These are phyloP conservation scores for Petasospora fabianii DNA, from an alignment of 1,139 yeast species.

Conservation along the genomic window DNA sequence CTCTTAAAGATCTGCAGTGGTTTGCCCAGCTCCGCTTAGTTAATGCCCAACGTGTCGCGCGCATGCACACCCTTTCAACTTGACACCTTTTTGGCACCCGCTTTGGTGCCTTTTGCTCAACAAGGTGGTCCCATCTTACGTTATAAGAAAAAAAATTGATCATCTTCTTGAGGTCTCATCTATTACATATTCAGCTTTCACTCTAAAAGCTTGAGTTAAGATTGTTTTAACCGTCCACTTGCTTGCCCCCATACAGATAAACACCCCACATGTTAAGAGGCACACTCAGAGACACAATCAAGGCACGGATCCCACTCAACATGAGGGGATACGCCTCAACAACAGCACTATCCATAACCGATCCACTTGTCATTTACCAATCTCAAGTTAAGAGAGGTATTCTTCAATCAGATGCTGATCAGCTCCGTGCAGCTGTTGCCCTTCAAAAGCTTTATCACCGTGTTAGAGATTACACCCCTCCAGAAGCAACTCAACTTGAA, in stretches of 20 bases:
- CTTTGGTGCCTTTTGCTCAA: no score
- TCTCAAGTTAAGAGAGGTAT: constrained; percentile 49
- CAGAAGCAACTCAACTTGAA: constrained; percentile 32
- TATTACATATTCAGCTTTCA: no score
- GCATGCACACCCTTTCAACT: background rate
- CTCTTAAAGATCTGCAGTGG: background rate
- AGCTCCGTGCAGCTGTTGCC: constrained; percentile 60
- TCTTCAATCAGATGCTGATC: constrained; percentile 52
- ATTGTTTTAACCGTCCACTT: no score
- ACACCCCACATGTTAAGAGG: background rate
- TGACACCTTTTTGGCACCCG: constrained; percentile 1
- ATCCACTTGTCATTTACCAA: constrained; percentile 59
- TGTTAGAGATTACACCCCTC: constrained; percentile 58
- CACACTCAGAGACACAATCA: background rate
- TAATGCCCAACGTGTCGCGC: background rate
- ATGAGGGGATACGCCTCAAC: background rate
- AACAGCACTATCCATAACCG: constrained; percentile 46
- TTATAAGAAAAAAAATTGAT: no score
- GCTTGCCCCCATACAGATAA: no score
- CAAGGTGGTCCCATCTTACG: no score
- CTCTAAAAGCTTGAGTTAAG: no score
- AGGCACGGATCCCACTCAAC: background rate
- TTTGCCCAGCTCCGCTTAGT: background rate
- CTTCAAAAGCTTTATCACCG: constrained; percentile 59
- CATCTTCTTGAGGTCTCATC: no score